Evolutionary conservation across 768 basidiomycete genomes (phyloP).

Genomic region (Udeniomyces megalosporus): DNA sequence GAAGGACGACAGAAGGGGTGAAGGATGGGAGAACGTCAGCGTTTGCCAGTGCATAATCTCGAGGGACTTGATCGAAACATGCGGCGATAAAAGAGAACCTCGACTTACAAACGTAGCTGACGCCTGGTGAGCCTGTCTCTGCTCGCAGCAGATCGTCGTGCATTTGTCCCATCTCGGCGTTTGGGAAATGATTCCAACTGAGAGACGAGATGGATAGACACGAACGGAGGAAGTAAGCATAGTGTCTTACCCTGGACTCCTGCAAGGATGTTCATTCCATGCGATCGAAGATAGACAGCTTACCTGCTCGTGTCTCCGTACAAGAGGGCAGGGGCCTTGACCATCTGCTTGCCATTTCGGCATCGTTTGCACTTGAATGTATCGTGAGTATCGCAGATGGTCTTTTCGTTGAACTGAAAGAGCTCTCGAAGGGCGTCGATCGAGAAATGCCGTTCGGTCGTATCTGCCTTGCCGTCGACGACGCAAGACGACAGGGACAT

Average conservation of each 20-base stretch:
- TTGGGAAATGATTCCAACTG: constrained; percentile 97
- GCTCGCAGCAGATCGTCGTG: constrained; percentile 90
- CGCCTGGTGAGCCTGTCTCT: constrained; percentile 63
- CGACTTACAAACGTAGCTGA: constrained; percentile 27
- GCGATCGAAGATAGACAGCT: constrained; percentile 25
- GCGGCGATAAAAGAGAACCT: not conserved
- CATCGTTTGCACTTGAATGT: constrained; percentile 69
- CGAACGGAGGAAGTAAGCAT: not conserved
- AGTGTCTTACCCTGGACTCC: no score
- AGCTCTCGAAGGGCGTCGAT: constrained; percentile 72
- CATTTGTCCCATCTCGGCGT: constrained; percentile 67
- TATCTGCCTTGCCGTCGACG: constrained; percentile 68
- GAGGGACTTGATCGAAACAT: not conserved
- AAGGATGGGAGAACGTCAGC: no score
- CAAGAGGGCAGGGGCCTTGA: constrained; percentile 67
- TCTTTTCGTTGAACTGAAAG: constrained; percentile 76
- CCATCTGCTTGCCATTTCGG: constrained; percentile 62
- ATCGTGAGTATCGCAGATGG: constrained; percentile 85
- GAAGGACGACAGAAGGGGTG: no score
- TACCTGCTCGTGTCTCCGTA: constrained; percentile 98
- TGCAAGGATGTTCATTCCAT: no score
- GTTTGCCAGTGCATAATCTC: not conserved
- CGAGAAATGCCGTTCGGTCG: constrained; percentile 88
- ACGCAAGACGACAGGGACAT: constrained; percentile 95
- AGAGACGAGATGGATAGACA: not conserved